Base-by-base conservation (phyloP, 148 eudicot genomes). In the Gaultheria prostrata region DNA sequence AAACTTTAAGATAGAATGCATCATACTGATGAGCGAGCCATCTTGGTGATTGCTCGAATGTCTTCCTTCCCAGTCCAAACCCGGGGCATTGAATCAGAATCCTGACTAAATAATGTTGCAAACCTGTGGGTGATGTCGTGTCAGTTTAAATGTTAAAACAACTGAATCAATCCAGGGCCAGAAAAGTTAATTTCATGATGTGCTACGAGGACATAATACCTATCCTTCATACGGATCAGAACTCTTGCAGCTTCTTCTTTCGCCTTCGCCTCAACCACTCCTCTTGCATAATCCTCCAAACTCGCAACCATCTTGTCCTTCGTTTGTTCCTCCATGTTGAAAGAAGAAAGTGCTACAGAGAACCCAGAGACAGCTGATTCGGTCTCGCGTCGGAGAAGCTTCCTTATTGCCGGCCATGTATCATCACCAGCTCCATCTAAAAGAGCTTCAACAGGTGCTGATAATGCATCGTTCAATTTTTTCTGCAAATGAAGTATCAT, bases 61-160 rank as follows among this genome's bases (percentile, higher is more conserved):
- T 97, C 99, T 89, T 97, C 99, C 79, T 97, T 97, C 50, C 98
- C 99, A 28, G 93, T 93, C 99, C 99, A 97, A 82, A 96, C 91
- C 39, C 99, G 97, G 51, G 99, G 99, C 99, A 97, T 94, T 76
- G 99, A 96, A 84, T 97, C 99, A 65, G 93, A 82, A 84, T 97
- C 99, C 86, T 89, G 95, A 88, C 97, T 97, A 88, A 97, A 97
- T 87, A 94, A 81, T 75, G 92, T 90, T 45, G 93, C 84, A 85
- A 97, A 97, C 87, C 99, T 97, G 94, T 35, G 63, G 85, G 79
- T 50, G 67, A 49, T 45, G 72, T 45, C 46, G 69, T 33, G n/a
- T 83, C 82, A 87, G 89, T 26, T 71, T 80, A 69, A 45, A 18
- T 35, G 61, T 56, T 32, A 50, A 18, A 84, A 69, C 54, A 56